A percentile compares a stretch with the other conserved stretches of the same genome.
Evolutionary conservation across 306 rosid species (phyloP).

Genomic region (Echinosophora koreensis): DNA sequence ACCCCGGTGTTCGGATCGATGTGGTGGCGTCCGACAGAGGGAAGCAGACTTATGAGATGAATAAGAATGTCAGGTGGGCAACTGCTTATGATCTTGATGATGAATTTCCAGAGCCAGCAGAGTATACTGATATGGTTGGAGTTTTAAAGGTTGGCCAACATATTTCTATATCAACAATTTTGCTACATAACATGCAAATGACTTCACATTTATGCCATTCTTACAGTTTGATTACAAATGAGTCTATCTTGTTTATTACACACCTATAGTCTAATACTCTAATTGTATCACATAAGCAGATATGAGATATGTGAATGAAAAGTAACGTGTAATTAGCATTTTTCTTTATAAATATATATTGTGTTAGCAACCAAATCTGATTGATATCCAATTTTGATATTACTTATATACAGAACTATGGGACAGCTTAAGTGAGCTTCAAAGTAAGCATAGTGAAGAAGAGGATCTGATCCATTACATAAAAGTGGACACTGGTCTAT

Average conservation of each 20-base stretch:
- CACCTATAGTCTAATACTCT: too few relatives aligned
- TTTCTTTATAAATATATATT: not conserved
- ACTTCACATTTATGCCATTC: too few relatives aligned
- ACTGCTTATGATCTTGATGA: slow-evolving; percentile 79
- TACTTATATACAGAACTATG: not conserved
- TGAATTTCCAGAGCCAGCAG: slow-evolving; percentile 76
- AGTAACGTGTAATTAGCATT: too few relatives aligned
- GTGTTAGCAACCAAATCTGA: slow-evolving; percentile 4
- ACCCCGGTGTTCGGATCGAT: slow-evolving; percentile 86
- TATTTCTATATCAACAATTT: slow-evolving; percentile 1
- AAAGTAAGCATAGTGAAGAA: not conserved
- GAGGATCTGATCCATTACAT: slow-evolving; percentile 8
- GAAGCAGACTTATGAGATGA: slow-evolving; percentile 79
- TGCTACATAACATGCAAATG: too few relatives aligned
- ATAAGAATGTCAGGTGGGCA: slow-evolving; percentile 89
- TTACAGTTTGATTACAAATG: too few relatives aligned
- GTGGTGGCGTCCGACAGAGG: slow-evolving; percentile 74
- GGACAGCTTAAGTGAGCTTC: not conserved
- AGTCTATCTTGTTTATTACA: too few relatives aligned
- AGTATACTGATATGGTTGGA: slow-evolving; percentile 84
- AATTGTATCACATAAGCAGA: too few relatives aligned
- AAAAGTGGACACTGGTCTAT: slow-evolving; percentile 1
- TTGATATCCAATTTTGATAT: slow-evolving; percentile 1
- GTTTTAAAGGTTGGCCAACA: slow-evolving; percentile 66
- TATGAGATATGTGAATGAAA: too few relatives aligned